Conservation (phyloP, 805 yeast genomes). For the Candida koratica region DNA sequence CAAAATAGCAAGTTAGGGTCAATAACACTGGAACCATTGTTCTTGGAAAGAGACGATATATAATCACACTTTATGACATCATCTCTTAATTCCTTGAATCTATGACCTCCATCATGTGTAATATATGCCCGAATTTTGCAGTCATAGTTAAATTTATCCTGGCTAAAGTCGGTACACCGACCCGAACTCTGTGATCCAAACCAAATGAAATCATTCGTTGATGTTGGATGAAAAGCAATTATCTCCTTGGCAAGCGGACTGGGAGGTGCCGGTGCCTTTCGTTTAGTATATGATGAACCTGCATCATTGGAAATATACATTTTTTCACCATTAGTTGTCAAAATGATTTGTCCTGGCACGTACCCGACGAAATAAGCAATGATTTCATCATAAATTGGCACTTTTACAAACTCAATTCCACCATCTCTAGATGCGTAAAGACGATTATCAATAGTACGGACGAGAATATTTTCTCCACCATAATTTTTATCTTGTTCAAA, state of each 20-base stretch:
- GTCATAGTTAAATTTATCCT: conserved; percentile 30
- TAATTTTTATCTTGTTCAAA: conserved; percentile 46
- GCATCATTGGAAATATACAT: conserved; percentile 65
- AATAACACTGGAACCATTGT: conserved; percentile 28
- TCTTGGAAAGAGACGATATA: conserved; percentile 51
- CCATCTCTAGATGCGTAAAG: conserved; percentile 59
- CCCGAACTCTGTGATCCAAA: conserved; percentile 48
- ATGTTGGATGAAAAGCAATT: conserved; percentile 59
- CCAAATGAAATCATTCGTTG: conserved; percentile 61
- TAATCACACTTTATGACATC: conserved; percentile 63
- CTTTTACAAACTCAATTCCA: conserved; percentile 38
- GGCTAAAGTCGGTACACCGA: conserved; percentile 34
- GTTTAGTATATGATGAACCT: conserved; percentile 50
- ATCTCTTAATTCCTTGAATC: conserved; percentile 52
- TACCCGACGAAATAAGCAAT: conserved; percentile 47
- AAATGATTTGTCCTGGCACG: conserved; percentile 52
- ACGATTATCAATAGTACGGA: conserved; percentile 49
- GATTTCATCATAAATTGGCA: conserved; percentile 31
- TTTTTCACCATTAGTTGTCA: conserved; percentile 45
- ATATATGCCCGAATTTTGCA: conserved; percentile 60
- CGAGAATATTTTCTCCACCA: conserved; percentile 46
- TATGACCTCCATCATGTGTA: conserved; percentile 64
- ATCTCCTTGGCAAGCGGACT: conserved; percentile 33
- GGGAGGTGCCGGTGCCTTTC: conserved; percentile 50
- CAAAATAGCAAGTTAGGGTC: conserved; percentile 57